Conservation (phyloP, 1,284 basidiomycete genomes). For the Puccinia sorghi region DNA sequence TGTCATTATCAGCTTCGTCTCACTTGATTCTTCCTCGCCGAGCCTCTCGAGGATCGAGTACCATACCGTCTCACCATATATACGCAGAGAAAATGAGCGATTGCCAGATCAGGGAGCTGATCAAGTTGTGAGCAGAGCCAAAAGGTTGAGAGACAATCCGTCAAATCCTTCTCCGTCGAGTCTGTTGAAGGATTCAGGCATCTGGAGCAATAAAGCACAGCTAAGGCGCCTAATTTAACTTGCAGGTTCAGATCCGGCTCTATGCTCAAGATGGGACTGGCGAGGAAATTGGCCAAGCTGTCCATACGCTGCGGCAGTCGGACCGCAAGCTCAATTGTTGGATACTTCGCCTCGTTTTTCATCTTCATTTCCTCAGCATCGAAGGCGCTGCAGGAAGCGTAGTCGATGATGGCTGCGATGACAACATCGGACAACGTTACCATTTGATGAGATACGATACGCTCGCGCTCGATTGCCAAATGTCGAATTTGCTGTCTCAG, state of each 20-base stretch:
- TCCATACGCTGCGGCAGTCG: constrained; percentile 17
- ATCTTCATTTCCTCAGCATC: not conserved
- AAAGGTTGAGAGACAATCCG: constrained; percentile 1
- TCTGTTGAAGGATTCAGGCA: constrained; percentile 13
- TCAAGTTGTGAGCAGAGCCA: not conserved
- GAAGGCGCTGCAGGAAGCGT: not conserved
- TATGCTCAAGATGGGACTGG: not conserved
- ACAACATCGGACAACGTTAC: constrained; percentile 35
- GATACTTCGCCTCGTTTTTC: not conserved
- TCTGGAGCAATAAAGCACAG: constrained; percentile 15
- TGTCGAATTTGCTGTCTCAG: constrained; percentile 31
- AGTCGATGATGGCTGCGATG: constrained; percentile 39
- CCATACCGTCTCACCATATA: constrained; percentile 2
- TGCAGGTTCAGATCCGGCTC: not conserved
- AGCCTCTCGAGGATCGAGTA: no score
- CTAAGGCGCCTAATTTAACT: constrained; percentile 15
- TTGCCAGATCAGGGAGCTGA: not conserved
- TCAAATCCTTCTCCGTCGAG: not conserved
- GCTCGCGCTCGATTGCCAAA: constrained; percentile 23
- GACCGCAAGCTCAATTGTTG: constrained; percentile 17
- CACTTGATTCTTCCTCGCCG: not conserved
- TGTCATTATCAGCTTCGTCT: not conserved
- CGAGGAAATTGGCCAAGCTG: constrained; percentile 3
- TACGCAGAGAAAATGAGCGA: constrained; percentile 14
- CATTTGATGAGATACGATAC: constrained; percentile 8